Percentiles rank a stretch among this genome's conserved stretches.
Conservation (phyloP, 345 rosid genomes). For the Corchorus olitorius region DNA sequence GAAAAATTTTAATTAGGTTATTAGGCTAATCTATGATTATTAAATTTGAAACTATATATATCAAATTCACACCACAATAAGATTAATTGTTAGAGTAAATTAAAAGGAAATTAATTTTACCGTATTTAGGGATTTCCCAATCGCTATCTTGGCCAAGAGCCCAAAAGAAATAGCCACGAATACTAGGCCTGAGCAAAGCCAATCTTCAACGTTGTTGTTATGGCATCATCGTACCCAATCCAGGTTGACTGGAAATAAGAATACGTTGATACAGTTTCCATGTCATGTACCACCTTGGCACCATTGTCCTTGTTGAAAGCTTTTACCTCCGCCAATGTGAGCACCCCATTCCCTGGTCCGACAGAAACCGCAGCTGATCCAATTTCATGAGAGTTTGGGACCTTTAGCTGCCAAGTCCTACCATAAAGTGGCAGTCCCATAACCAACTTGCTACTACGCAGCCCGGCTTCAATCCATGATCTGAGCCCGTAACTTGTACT, state of each 20-base stretch:
- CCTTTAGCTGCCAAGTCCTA: conserved; percentile 52
- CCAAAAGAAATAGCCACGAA: conserved; percentile 76
- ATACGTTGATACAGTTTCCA: conserved; percentile 43
- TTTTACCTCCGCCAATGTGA: conserved; percentile 26
- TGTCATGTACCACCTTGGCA: conserved; percentile 43
- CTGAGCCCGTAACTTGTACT: conserved; percentile 54
- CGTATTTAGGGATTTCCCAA: conserved; percentile 45
- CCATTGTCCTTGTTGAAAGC: conserved; percentile 35
- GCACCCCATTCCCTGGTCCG: conserved; percentile 42
- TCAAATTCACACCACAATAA: no score
- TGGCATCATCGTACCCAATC: conserved; percentile 48
- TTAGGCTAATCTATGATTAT: no score
- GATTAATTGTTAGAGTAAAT: no score
- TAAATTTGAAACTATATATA: no score
- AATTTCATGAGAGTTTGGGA: conserved; percentile 40
- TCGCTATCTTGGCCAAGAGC: conserved; percentile 41
- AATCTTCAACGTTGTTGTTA: conserved; percentile 38
- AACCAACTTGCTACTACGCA: conserved; percentile 34
- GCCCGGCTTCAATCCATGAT: conserved; percentile 51
- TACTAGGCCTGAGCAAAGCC: conserved; percentile 49
- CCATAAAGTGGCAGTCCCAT: conserved; percentile 65
- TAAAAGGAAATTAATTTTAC: no score
- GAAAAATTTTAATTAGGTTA: no score
- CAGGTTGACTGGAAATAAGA: conserved; percentile 40
- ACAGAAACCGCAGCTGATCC: conserved; percentile 38